Base-by-base conservation (phyloP, 1,284 basidiomycete genomes). In the Fomitiporia mediterranea region DNA sequence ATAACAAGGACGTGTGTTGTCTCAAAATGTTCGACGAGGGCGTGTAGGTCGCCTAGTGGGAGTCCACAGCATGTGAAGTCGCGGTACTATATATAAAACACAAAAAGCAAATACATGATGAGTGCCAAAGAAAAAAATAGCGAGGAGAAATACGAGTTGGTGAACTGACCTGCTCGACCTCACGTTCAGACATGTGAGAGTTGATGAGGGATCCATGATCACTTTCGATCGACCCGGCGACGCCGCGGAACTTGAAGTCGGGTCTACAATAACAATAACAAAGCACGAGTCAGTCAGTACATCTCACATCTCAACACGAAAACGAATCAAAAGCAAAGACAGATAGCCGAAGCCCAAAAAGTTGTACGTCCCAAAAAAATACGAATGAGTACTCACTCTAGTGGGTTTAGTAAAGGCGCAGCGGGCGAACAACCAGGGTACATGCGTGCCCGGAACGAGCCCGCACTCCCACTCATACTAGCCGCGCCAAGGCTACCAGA, bases 61-160 rank as follows among this genome's bases (percentile, higher is more conserved):
- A 86, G 73, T 9, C 89, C 90, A 65, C 91, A 94, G 72, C 91
- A 94, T 1, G 83, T 83, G 71, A 91, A 94, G 67, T 93, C 85
- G 57, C 86, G 83, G 70, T 87, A 90, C 78, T 86, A 53, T 15
- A 9, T 23, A n/a, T n/a, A 25, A 27, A 28, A 13, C 5, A 40
- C 9, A 40, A 35, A 13, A 40, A 21, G 23, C 4, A 7, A 40
- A 28, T 17, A 38, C 23, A 52, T 23, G 15, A 17, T 19, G 38
- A 30, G 50, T n/a, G 42, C 28, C 19, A 32, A 49, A 37, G 52
- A 35, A 40, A 44, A 30, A 55, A 30, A 23, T n/a, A 58, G 43
- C 42, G 30, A 49, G 49, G 48, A 56, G 34, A 51, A 38, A 23
- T 25, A 47, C 21, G 30, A 46, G 48, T 8, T 23, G 6, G 38